Percentiles rank a stretch among this genome's conserved stretches.
phyloP scores from a whole-genome alignment of 148 eudicot species.

The Amaranthus hypochondriacus region DNA sequence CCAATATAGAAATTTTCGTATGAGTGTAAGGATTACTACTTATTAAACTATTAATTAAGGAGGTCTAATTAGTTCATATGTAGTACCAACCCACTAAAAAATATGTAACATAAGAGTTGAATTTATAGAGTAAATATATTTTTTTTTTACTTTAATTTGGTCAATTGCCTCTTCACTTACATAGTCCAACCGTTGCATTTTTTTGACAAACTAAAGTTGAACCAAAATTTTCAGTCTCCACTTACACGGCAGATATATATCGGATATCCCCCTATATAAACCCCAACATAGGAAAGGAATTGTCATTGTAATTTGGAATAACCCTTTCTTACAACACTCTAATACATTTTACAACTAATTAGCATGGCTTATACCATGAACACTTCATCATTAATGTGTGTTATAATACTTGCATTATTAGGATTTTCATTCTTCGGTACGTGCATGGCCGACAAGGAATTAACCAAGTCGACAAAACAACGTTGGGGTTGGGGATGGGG shows the following conservation, averaged over 20 bases:
- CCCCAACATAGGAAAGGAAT: neutral
- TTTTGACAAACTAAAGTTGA: neutral
- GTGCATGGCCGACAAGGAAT: slow-evolving; percentile 14
- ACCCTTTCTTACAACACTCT: neutral
- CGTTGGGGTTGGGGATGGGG: slow-evolving; percentile 14
- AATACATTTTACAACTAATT: neutral
- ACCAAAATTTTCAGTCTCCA: neutral
- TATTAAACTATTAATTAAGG: too few species aligned
- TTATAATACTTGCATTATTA: neutral
- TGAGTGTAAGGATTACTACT: too few species aligned
- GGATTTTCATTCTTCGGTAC: slow-evolving; percentile 9
- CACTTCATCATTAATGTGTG: neutral
- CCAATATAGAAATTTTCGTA: too few species aligned
- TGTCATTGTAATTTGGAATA: neutral
- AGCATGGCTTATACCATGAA: neutral
- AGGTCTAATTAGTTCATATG: too few species aligned
- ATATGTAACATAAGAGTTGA: neutral
- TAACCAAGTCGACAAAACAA: neutral
- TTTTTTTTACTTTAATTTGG: neutral
- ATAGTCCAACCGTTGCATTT: neutral
- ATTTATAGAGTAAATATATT: too few species aligned
- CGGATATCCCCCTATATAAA: slow-evolving; percentile 9
- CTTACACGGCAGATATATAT: neutral
- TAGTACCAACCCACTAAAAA: slow-evolving; percentile 2
- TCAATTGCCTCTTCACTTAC: neutral